phyloP scores from a whole-genome alignment of 202 grass and related monocot species.

The Musa balbisiana region DNA sequence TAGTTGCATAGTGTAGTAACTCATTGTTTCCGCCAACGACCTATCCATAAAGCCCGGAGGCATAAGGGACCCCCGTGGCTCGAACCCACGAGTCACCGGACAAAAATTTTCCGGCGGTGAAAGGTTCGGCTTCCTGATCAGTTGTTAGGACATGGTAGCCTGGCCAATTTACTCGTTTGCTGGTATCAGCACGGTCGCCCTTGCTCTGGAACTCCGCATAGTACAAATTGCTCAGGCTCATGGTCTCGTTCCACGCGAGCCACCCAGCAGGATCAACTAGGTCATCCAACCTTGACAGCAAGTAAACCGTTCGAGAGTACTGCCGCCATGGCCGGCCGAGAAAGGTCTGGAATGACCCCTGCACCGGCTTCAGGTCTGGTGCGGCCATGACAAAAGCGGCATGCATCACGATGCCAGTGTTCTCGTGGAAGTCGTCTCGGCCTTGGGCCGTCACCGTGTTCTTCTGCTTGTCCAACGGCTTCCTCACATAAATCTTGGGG shows the following conservation, averaged over 20 bases:
- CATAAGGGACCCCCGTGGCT: neutral
- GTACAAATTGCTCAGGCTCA: neutral
- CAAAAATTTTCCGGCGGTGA: neutral
- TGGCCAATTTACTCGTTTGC: neutral
- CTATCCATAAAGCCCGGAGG: neutral
- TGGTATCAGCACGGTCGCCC: neutral
- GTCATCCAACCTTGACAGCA: neutral
- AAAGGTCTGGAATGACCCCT: neutral
- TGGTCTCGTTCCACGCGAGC: neutral
- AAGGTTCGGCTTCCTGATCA: neutral
- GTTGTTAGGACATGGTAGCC: neutral
- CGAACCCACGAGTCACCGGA: neutral
- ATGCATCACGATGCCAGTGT: conserved; percentile 3
- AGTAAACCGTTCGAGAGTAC: conserved; percentile 8
- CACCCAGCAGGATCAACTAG: conserved; percentile 1
- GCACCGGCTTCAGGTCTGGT: neutral
- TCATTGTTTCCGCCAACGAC: too few species aligned
- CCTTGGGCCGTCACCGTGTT: conserved; percentile 7
- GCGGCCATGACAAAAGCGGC: neutral
- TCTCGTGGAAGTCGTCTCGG: neutral
- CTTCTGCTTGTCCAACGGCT: neutral
- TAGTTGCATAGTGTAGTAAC: too few species aligned
- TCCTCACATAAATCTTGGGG: conserved; percentile 1
- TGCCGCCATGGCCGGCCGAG: conserved; percentile 12
- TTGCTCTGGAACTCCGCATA: conserved; percentile 1